These are phyloP conservation scores for Pseudonectria buxi DNA, from an alignment of 2,329 filamentous ascomycete genomes.

Conservation along the genomic window DNA sequence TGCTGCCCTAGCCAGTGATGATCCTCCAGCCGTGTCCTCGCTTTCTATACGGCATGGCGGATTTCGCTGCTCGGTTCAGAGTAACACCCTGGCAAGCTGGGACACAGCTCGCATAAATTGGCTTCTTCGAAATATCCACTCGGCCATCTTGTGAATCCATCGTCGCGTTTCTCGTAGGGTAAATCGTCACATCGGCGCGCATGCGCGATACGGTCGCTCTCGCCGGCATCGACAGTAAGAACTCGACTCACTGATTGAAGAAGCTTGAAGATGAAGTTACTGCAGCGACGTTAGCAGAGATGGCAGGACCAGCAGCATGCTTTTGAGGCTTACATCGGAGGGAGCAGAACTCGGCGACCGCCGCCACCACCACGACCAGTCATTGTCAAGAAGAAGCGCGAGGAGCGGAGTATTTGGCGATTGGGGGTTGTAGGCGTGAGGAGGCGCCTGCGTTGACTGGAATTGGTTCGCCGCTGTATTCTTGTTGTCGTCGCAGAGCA, in stretches of 20 bases:
- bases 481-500: too few relatives aligned
- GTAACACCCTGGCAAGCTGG: too few relatives aligned
- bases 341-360: slow-evolving; percentile 53
- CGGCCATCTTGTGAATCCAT: too few relatives aligned
- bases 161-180: too few relatives aligned
- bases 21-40: too few relatives aligned
- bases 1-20: too few relatives aligned
- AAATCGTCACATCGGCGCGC: slow-evolving; percentile 1
- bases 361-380: slow-evolving; percentile 54
- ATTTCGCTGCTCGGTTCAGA: too few relatives aligned
- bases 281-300: slow-evolving; percentile 20
- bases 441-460: background rate
- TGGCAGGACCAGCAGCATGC: slow-evolving; percentile 4
- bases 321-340: slow-evolving; percentile 41
- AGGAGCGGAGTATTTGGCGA: slow-evolving; percentile 1
- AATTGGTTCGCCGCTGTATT: too few relatives aligned
- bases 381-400: slow-evolving; percentile 32
- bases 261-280: slow-evolving; percentile 62
- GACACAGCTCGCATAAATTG: too few relatives aligned
- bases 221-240: background rate
- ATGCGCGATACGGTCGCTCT: background rate
- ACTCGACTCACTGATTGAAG: slow-evolving; percentile 50
- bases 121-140: too few relatives aligned
- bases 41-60: too few relatives aligned
- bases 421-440: slow-evolving; percentile 1